Evolutionary conservation across 768 basidiomycete species (phyloP).

Genomic region (Boletus sp.): DNA sequence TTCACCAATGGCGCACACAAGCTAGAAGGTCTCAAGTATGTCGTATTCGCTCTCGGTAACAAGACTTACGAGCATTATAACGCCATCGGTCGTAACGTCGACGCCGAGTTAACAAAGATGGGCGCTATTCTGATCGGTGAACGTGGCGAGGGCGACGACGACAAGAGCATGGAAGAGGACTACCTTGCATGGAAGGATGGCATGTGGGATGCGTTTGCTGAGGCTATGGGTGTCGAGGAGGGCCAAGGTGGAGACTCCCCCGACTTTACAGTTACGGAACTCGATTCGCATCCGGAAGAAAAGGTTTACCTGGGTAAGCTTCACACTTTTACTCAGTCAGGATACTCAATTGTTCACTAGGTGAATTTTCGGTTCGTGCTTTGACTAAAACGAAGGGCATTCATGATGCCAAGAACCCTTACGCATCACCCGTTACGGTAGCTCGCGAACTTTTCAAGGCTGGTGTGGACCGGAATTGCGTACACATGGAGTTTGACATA

Average conservation of each 20-base stretch:
- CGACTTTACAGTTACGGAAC: conserved; percentile 89
- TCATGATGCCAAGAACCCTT: conserved; percentile 98
- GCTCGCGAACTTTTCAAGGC: conserved; percentile 82
- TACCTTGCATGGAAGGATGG: conserved; percentile 98
- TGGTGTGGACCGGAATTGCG: conserved; percentile 81
- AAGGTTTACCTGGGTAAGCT: conserved; percentile 89
- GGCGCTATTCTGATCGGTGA: conserved; percentile 85
- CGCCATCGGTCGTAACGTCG: conserved; percentile 78
- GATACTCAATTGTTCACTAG: conserved; percentile 34
- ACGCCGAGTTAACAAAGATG: conserved; percentile 68
- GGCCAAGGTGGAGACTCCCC: conserved; percentile 94
- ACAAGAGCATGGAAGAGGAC: conserved; percentile 99
- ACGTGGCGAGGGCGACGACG: conserved; percentile 95
- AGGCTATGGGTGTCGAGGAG: conserved; percentile 85
- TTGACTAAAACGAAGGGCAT: conserved; percentile 93
- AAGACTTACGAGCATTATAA: conserved; percentile 97
- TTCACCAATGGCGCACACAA: conserved; percentile 78
- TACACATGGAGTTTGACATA: conserved; percentile 91
- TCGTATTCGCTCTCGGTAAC: conserved; percentile 92
- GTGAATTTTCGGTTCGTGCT: conserved; percentile 94
- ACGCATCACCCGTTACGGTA: conserved; percentile 73
- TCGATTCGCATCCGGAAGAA: conserved; percentile 68
- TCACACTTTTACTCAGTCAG: background rate
- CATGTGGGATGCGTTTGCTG: conserved; percentile 93
- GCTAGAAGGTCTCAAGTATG: conserved; percentile 87